phyloP scores from a whole-genome alignment of 371 early-diverging fungal genomes.

The Mortierella sp. region DNA sequence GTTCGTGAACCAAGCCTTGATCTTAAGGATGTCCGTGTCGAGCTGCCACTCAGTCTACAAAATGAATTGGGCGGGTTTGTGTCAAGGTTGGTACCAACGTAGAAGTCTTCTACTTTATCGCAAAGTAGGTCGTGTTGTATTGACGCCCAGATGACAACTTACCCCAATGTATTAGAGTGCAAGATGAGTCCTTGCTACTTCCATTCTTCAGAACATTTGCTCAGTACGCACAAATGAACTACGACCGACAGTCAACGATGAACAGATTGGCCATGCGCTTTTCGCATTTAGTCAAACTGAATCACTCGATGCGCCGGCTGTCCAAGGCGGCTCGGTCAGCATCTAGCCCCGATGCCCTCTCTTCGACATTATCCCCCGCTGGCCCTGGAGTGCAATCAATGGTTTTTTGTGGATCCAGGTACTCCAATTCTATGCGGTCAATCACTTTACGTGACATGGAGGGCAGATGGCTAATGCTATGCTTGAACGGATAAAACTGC shows the following conservation, averaged over 20 bases:
- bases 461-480: background rate
- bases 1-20: slow-evolving; percentile 33
- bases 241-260: slow-evolving; percentile 29
- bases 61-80: slow-evolving; percentile 23
- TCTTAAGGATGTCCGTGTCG: slow-evolving; percentile 17
- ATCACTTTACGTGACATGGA: background rate
- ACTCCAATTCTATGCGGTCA: background rate
- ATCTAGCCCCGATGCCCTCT: background rate
- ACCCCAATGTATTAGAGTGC: slow-evolving; percentile 8
- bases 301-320: slow-evolving; percentile 8
- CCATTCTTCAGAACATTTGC: slow-evolving; percentile 35
- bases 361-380: slow-evolving; percentile 9
- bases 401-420: slow-evolving; percentile 29
- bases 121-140: no score
- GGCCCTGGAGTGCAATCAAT: slow-evolving; percentile 40
- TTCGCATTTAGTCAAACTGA: slow-evolving; percentile 31
- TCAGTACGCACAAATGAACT: slow-evolving; percentile 47
- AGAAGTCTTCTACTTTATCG: no score
- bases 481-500: background rate
- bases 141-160: background rate
- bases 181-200: slow-evolving; percentile 21
- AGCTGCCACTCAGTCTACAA: slow-evolving; percentile 18
- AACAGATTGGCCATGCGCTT: slow-evolving; percentile 21
- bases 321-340: background rate
- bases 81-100: slow-evolving; percentile 9